Evolutionary conservation across 2,329 filamentous ascomycete genomes (phyloP).

Genomic region (Alternaria ventricosa): DNA sequence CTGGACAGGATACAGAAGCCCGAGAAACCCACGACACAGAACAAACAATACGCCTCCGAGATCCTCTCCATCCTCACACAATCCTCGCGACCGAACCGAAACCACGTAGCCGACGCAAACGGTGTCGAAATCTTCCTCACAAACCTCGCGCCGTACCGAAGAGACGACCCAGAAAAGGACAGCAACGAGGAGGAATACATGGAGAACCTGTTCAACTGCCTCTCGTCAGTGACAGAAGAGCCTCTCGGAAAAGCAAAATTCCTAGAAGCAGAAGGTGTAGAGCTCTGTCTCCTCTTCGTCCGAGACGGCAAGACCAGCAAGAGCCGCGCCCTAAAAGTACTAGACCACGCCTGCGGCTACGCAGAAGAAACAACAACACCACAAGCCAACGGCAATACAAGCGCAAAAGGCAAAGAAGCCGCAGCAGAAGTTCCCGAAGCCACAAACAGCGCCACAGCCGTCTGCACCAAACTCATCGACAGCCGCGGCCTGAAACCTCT

Average conservation of each 20-base stretch:
- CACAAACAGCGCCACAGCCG: slow-evolving; percentile 56
- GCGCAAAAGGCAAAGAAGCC: slow-evolving; percentile 23
- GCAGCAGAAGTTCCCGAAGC: slow-evolving; percentile 4
- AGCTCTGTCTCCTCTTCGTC: slow-evolving; percentile 90
- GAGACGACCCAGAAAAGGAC: slow-evolving; percentile 82
- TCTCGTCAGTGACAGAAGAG: slow-evolving; percentile 82
- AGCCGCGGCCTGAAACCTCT: slow-evolving; percentile 82
- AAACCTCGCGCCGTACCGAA: slow-evolving; percentile 82
- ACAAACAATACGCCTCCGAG: slow-evolving; percentile 94
- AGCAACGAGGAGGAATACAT: slow-evolving; percentile 93
- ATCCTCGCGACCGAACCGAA: slow-evolving; percentile 70
- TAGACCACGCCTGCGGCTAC: slow-evolving; percentile 80
- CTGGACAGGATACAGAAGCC: slow-evolving; percentile 72
- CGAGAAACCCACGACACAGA: slow-evolving; percentile 77
- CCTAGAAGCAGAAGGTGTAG: slow-evolving; percentile 87
- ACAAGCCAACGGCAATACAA: slow-evolving; percentile 22
- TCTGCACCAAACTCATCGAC: slow-evolving; percentile 80
- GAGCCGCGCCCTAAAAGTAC: slow-evolving; percentile 74
- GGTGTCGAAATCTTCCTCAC: slow-evolving; percentile 82
- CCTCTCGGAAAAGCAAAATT: slow-evolving; percentile 78
- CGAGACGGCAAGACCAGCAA: slow-evolving; percentile 87
- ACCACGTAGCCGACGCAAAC: slow-evolving; percentile 68
- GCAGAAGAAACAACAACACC: slow-evolving; percentile 30
- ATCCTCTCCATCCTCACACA: slow-evolving; percentile 89
- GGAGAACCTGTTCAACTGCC: slow-evolving; percentile 87